These are phyloP conservation scores for Fragaria iinumae DNA, from an alignment of 306 rosid species.

Conservation along the genomic window DNA sequence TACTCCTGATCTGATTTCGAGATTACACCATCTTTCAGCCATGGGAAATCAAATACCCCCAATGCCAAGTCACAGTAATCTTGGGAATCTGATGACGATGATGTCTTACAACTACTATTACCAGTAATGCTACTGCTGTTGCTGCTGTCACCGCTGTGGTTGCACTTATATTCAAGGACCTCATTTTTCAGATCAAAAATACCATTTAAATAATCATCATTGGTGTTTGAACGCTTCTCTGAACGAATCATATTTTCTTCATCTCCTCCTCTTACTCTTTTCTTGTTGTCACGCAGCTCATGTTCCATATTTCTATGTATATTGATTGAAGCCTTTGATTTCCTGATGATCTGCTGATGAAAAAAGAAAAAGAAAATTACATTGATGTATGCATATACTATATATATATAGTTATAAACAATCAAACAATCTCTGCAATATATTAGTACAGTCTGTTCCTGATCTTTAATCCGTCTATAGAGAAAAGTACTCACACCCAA, in stretches of 20 bases:
- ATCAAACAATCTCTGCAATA: slow-evolving; percentile 3
- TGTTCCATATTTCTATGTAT: slow-evolving; percentile 39
- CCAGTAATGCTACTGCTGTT: slow-evolving; percentile 4
- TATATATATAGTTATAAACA: neutral
- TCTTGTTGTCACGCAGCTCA: slow-evolving; percentile 22
- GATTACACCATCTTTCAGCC: slow-evolving; percentile 80
- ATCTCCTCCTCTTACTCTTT: slow-evolving; percentile 54
- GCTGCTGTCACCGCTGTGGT: slow-evolving; percentile 18
- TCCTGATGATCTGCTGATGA: neutral
- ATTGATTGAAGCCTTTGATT: too few relatives aligned
- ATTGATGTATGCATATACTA: neutral
- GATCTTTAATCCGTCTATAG: neutral
- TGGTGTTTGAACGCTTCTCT: slow-evolving; percentile 34
- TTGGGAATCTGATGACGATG: slow-evolving; percentile 23
- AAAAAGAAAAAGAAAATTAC: neutral
- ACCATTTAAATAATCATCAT: neutral
- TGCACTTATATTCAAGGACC: slow-evolving; percentile 13
- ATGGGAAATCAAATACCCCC: slow-evolving; percentile 88
- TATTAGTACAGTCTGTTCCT: neutral
- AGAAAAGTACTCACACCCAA: neutral
- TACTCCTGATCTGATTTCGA: slow-evolving; percentile 58
- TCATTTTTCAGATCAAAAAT: slow-evolving; percentile 1
- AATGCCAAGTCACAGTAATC: slow-evolving; percentile 19
- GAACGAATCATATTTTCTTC: slow-evolving; percentile 18
- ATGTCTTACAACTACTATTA: slow-evolving; percentile 8